Base-by-base conservation (phyloP, 805 yeast genomes). In the Teunomyces kruisii region DNA sequence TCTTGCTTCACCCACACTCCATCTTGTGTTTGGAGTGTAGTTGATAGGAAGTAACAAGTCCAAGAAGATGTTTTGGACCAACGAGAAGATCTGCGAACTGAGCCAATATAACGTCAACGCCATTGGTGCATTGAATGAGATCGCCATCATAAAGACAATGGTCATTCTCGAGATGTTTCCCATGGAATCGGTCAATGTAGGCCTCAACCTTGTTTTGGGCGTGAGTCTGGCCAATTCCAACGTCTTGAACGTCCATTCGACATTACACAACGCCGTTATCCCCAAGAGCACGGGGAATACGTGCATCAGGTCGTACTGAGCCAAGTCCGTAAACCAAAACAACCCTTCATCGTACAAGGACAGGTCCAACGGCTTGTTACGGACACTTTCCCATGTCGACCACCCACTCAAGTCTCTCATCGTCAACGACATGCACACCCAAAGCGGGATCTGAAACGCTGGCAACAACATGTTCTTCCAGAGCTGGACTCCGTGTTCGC, bases 31-130 rank as follows among this genome's bases (percentile, higher is more conserved):
- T 4, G 84, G 81, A 2, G 78, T 66, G 53, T 67, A 74, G 39
- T 70, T 63, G 16, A 84, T 67, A 1, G 96, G 96, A 58, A 85
- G 66, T 29, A 73, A 63, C 54, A 71, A 67, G 57, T 91, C 94
- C 57, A 92, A 66, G 13, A 86, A 48, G 10, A 85, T 61, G 60
- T 91, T 92, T 56, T 92, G 97, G 0, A 79, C 49, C 47, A 88
- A 66, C 2, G 97, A 90, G 59, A 75, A 91, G 3, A 76, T 54
- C 59, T 89, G 91, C 0, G 97, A 89, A 38, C 92, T 81, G 26
- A 88, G 75, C 99, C 98, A 92, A 65, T 91, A 92, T n/a, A 89
- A 60, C 0, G 85, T 80, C 29, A 91, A 67, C 0, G 95, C 88
- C 24, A 84, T 71, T 0, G 98, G 96, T 0, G 96, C 95, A 56